Evolutionary conservation across 768 basidiomycete species (phyloP).

Genomic region (Mycena leptocephala): DNA sequence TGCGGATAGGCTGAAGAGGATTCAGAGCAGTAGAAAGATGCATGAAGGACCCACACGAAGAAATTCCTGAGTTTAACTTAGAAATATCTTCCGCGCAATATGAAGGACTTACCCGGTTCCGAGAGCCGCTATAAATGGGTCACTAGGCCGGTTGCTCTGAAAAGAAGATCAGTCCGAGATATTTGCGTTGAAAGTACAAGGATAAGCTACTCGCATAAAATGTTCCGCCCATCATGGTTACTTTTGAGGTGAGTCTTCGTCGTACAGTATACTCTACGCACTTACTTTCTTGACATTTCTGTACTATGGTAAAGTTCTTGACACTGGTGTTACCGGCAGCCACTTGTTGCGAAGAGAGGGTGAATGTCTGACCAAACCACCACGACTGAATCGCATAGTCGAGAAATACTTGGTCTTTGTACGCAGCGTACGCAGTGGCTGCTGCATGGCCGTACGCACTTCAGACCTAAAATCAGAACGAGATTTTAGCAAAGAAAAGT

Average conservation of each 20-base stretch:
- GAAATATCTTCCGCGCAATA: not conserved
- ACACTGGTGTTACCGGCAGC: not conserved
- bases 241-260: not conserved
- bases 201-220: not conserved
- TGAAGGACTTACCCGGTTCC: not conserved
- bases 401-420: not conserved
- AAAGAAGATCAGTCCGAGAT: not conserved
- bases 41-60: not conserved
- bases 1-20: not conserved
- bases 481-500: not conserved
- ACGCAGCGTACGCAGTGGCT: not conserved
- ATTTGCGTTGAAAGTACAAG: not conserved
- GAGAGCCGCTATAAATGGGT: not conserved
- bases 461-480: not conserved
- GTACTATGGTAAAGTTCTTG: not conserved
- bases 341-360: not conserved
- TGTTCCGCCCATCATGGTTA: not conserved
- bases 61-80: not conserved
- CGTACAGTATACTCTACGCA: not conserved
- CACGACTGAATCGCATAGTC: not conserved
- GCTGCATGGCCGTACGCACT: not conserved
- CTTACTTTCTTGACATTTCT: not conserved
- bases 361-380: not conserved
- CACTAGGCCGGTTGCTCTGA: too few relatives aligned
- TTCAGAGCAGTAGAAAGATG: not conserved